Evolutionary conservation across 2,329 filamentous ascomycete genomes (phyloP).

Genomic region (Acarospora socialis): DNA sequence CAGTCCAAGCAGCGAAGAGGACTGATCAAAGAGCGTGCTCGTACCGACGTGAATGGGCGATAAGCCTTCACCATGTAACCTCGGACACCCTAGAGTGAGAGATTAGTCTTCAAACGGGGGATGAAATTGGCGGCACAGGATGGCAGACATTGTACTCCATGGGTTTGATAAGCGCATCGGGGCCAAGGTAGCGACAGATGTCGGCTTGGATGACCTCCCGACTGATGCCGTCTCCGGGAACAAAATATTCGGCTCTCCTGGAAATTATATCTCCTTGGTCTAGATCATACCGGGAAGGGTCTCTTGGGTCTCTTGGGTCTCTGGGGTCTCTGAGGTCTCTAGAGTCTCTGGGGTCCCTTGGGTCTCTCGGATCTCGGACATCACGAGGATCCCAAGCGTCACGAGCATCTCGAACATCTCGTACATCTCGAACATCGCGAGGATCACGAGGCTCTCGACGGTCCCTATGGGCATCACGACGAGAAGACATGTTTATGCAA

Average conservation of each 20-base stretch:
- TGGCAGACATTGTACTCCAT: slow-evolving; percentile 55
- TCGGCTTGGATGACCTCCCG: slow-evolving; percentile 74
- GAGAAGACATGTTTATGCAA: no score
- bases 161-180: slow-evolving; percentile 65
- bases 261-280: no score
- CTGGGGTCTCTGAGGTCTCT: no score
- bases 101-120: slow-evolving; percentile 4
- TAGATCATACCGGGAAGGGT: no score
- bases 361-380: no score
- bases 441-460: no score
- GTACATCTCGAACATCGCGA: no score
- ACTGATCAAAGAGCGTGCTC: slow-evolving; percentile 1
- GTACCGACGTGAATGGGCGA: slow-evolving; percentile 13
- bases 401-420: no score
- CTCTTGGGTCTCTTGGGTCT: no score
- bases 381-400: no score
- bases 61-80: slow-evolving; percentile 12
- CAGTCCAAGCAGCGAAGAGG: slow-evolving; percentile 4
- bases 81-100: slow-evolving; percentile 8
- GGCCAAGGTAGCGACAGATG: slow-evolving; percentile 71
- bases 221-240: slow-evolving; percentile 66
- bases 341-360: no score
- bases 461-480: no score
- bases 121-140: slow-evolving; percentile 13
- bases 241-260: slow-evolving; percentile 73